Percentiles rank a stretch among this genome's conserved stretches.
These are phyloP conservation scores for Globisporangium nunn DNA, from an alignment of 352 stramenopile genomes.

Conservation along the genomic window DNA sequence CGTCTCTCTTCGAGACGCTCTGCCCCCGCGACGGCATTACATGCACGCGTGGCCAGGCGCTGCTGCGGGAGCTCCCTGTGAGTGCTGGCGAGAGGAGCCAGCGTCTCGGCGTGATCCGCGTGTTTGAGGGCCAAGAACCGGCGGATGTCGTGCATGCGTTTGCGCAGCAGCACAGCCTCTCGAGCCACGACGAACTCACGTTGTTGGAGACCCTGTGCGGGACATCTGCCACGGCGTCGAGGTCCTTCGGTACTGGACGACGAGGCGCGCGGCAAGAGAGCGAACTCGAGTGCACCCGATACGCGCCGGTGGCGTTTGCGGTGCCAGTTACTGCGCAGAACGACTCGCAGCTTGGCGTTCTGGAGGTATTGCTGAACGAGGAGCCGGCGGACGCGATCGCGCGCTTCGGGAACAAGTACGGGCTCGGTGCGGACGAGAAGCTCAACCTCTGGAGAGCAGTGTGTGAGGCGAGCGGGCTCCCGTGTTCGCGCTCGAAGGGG, in stretches of 20 bases:
- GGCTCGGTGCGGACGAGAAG: conserved; percentile 49
- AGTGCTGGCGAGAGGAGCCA: conserved; percentile 15
- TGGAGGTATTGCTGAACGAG: conserved; percentile 58
- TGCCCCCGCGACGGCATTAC: conserved; percentile 44
- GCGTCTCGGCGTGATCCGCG: conserved; percentile 33
- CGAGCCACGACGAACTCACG: conserved; percentile 21
- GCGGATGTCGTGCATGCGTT: conserved; percentile 69
- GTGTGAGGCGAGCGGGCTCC: conserved; percentile 40
- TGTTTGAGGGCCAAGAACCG: conserved; percentile 70
- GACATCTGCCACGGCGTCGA: conserved; percentile 1
- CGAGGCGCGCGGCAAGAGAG: conserved; percentile 4
- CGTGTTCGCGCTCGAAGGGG: conserved; percentile 44
- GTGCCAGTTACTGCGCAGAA: conserved; percentile 56
- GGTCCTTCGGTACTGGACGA: not conserved
- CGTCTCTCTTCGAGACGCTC: conserved; percentile 45
- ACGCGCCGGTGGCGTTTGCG: conserved; percentile 50
- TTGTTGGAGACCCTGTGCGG: conserved; percentile 54
- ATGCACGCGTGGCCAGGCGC: conserved; percentile 52
- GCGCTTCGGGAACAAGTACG: conserved; percentile 68
- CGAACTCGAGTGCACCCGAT: conserved; percentile 41
- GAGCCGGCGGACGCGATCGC: conserved; percentile 67
- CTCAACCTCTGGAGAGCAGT: conserved; percentile 41
- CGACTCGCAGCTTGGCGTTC: conserved; percentile 43
- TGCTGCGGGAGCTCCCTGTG: conserved; percentile 42
- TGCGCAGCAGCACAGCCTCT: conserved; percentile 40